Base-by-base conservation (phyloP, 805 yeast species). In the Candida schatavii region DNA sequence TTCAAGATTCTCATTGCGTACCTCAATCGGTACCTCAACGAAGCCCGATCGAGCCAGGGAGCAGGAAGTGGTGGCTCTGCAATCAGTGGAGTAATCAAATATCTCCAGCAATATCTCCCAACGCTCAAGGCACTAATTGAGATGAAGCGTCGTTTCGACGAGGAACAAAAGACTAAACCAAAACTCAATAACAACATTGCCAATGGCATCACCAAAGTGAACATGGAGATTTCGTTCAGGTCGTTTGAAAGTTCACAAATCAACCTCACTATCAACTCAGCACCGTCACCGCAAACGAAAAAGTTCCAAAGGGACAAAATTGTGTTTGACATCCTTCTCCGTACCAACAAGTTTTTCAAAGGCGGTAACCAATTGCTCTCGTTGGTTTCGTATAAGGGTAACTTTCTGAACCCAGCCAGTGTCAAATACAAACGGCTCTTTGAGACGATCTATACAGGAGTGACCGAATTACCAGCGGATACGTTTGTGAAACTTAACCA, bases 381-480 rank as follows among this genome's bases (percentile, higher is more conserved):
- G 38, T 55, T 61, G 46, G 50, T 68, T 5, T 62, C 68, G 13
- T 51, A 68, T 56, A 60, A 59, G 35, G 70, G 68, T 27, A 68
- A 67, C 47, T 56, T 68, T 43, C 15, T 30, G 6, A 64, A 59
- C 42, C 47, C 62, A 17, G 61, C 59, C 42, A 68, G 67, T 46
- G 40, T 66, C 36, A 66, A 68, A 52, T 64, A 62, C 45, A 68
- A 66, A 43, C 54, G 54, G 40, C 51, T 70, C 34, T 68, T 70
- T 47, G 75, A 70, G 40, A 9, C 22, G 26, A 18, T 38, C 11
- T 13, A 22, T 13, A 21, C 14, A 11, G 29, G 35, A 5, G 17
- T 38, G 7, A 21, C 19, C 15, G 35, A 38, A 14, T 19, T 38
- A 15, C 17, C 20, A 13, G 19, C 21, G n/a, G 34, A 29, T n/a